Percentiles rank a stretch among this genome's conserved stretches.
Conservation (phyloP, 2,329 filamentous ascomycete species). For the Trichophyton verrucosum region DNA sequence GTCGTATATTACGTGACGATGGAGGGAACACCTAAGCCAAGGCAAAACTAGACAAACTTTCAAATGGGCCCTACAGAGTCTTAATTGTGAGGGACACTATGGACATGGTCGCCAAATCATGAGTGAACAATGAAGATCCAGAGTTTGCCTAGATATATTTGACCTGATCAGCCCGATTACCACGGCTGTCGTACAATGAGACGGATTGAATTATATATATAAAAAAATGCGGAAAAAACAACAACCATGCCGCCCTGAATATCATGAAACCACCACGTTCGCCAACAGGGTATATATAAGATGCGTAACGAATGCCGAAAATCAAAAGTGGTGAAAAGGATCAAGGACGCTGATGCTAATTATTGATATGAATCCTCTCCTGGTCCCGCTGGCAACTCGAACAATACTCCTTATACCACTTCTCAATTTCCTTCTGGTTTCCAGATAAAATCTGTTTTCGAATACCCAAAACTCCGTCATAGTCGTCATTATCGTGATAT, state of each 20-base stretch:
- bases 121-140: not conserved
- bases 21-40: slow-evolving; percentile 51
- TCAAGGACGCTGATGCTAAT: not conserved
- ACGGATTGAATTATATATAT: not conserved
- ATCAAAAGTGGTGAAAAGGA: not conserved
- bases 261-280: not conserved
- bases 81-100: not conserved
- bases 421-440: slow-evolving; percentile 35
- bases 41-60: slow-evolving; percentile 42
- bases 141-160: not conserved
- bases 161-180: not conserved
- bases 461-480: slow-evolving; percentile 16
- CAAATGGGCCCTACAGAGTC: not conserved
- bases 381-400: slow-evolving; percentile 44
- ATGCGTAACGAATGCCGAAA: not conserved
- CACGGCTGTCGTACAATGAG: not conserved
- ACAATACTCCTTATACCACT: slow-evolving; percentile 51
- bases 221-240: not conserved
- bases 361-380: slow-evolving; percentile 14
- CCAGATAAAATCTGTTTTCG: slow-evolving; percentile 24
- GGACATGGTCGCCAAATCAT: not conserved
- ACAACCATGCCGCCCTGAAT: not conserved
- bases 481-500: slow-evolving; percentile 13
- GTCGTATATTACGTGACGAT: slow-evolving; percentile 54
- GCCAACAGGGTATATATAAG: not conserved